Evolutionary conservation across 2,329 filamentous ascomycete genomes (phyloP).

Genomic region (Fusarium falciforme): DNA sequence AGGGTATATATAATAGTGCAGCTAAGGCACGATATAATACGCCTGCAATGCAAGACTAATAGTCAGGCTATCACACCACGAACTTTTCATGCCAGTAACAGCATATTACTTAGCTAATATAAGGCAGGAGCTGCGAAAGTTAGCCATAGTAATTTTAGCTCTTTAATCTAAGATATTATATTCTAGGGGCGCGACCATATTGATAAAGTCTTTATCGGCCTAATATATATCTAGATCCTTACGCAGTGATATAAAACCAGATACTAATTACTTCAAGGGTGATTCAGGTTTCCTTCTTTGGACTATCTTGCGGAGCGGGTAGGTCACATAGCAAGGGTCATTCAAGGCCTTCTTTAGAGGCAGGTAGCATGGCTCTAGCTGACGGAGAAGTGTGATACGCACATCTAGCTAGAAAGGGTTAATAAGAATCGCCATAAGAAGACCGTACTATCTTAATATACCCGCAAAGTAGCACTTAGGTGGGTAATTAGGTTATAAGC

Average conservation of each 20-base stretch:
- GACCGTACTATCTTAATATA: too few relatives aligned
- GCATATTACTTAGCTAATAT: not conserved
- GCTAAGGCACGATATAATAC: not conserved
- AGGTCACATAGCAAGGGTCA: not conserved
- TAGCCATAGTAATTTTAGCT: not conserved
- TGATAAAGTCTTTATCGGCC: not conserved
- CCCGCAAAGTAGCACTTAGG: too few relatives aligned
- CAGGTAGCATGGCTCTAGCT: too few relatives aligned
- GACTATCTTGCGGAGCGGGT: not conserved
- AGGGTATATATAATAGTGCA: not conserved
- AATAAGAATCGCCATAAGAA: too few relatives aligned
- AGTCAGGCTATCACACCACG: not conserved
- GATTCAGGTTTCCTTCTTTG: not conserved
- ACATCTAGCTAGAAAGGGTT: too few relatives aligned
- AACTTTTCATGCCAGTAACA: not conserved
- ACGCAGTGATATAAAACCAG: slow-evolving; percentile 3
- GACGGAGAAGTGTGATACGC: too few relatives aligned
- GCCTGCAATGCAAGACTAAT: not conserved
- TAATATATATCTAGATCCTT: not conserved
- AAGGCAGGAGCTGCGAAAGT: not conserved
- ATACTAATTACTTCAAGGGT: slow-evolving; percentile 1
- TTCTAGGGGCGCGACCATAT: not conserved
- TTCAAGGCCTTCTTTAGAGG: too few relatives aligned
- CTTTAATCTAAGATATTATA: not conserved
- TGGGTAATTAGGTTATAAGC: too few relatives aligned